Percentiles rank a stretch among this genome's conserved stretches.
Conservation (phyloP, 495 filamentous ascomycete species). For the Aspergillus heteromorphus region DNA sequence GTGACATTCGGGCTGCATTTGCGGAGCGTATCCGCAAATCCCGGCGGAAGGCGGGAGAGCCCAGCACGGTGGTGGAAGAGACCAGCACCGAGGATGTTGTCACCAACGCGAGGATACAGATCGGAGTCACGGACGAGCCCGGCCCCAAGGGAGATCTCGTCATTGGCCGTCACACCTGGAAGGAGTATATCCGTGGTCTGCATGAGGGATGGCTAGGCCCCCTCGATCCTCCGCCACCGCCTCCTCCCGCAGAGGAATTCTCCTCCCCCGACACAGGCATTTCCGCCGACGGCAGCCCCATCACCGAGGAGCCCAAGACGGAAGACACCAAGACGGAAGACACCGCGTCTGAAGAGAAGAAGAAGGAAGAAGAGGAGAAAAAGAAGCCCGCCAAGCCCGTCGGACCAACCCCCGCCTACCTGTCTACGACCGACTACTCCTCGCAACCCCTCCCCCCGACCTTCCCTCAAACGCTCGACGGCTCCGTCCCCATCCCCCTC, state of each 20-base stretch:
- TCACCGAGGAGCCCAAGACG: conserved; percentile 20
- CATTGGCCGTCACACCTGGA: conserved; percentile 91
- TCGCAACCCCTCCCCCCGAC: conserved; percentile 52
- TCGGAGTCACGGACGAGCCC: conserved; percentile 62
- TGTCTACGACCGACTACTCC: conserved; percentile 63
- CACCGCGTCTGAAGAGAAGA: conserved; percentile 27
- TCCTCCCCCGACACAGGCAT: conserved; percentile 29
- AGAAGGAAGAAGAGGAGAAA: conserved; percentile 43
- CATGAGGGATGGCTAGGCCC: conserved; percentile 98
- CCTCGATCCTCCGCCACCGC: conserved; percentile 47
- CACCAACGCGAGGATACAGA: conserved; percentile 49
- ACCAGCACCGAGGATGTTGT: conserved; percentile 48
- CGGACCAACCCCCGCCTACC: conserved; percentile 53
- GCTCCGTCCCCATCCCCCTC: conserved; percentile 66
- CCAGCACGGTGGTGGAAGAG: conserved; percentile 34
- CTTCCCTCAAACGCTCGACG: conserved; percentile 57
- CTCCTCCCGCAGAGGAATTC: conserved; percentile 11
- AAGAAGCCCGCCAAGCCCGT: conserved; percentile 45
- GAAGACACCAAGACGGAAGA: conserved; percentile 32
- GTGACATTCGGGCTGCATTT: conserved; percentile 74
- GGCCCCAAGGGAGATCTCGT: conserved; percentile 79
- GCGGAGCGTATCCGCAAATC: conserved; percentile 74
- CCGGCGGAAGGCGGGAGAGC: conserved; percentile 53
- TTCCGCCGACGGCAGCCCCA: conserved; percentile 15
- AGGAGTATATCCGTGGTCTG: conserved; percentile 88